Base-by-base conservation (phyloP, 306 rosid genomes). In the Pyrus betulifolia region DNA sequence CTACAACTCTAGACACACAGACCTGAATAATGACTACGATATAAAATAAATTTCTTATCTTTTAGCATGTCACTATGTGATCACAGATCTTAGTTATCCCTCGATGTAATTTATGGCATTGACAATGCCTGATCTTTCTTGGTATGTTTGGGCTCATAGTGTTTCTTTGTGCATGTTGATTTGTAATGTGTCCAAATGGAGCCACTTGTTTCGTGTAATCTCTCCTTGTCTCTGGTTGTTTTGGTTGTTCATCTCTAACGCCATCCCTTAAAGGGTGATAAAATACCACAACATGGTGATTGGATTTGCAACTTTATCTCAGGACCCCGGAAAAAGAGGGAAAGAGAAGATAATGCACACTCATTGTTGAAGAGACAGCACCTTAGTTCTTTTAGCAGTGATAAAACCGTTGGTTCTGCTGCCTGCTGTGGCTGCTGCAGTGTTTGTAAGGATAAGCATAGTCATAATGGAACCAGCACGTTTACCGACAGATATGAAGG, bases 251-350 rank as follows among this genome's bases (percentile, higher is more conserved):
- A 72, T n/a, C 44, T 35, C 70, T 33, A 31, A 17, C 14, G 10
- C n/a, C 46, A 57, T 5, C 23, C 22, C 11, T 38, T 72, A 38
- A 38, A 22, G 38, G 55, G 8, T 33, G 68, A 38, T 71, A 42
- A 31, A 54, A 72, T 71, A 46, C 58, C 31, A 30, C 6, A 52
- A 42, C 62, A 35, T 61, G 68, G 52, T 70, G 71, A 80, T 71
- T 70, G 42, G 21, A 70, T 80, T 80, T 70, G 79, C 77, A 80
- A 67, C 44, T 86, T 84, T 57, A 70, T 74, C 38, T 70, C 87
- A 91, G 97, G 81, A 28, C 42, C 49, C 22, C 74, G 28, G 30
- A 85, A 80, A 74, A 89, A 80, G 90, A 89, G 93, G 81, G 76
- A 84, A 80, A 79, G 89, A 75, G 72, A 62, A 52, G 84, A 84